These are phyloP conservation scores for Podila epigama DNA, from an alignment of 192 early-diverging fungal genomes.

Conservation along the genomic window DNA sequence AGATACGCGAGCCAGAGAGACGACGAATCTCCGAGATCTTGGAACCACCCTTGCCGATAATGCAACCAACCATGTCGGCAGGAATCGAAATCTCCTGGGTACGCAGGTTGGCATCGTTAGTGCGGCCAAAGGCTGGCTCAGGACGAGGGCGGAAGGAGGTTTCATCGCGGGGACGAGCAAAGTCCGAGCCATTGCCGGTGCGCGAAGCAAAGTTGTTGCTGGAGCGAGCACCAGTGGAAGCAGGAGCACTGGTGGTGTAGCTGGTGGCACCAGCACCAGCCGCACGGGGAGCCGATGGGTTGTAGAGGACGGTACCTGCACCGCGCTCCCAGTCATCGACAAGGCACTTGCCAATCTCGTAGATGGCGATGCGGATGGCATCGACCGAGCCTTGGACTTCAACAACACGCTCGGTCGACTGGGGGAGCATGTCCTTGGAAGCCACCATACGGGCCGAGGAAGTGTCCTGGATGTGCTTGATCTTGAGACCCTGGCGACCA, in stretches of 20 bases:
- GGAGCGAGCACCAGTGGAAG: constrained; percentile 8
- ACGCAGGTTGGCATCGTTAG: constrained; percentile 61
- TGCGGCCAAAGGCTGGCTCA: constrained; percentile 21
- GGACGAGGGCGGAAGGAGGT: constrained; percentile 11
- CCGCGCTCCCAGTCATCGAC: constrained; percentile 87
- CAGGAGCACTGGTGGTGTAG: no score
- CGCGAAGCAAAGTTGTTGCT: constrained; percentile 51
- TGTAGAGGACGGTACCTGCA: constrained; percentile 85
- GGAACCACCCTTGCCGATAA: constrained; percentile 93
- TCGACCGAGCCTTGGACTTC: constrained; percentile 87
- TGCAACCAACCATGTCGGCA: constrained; percentile 95
- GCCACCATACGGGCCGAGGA: constrained; percentile 89
- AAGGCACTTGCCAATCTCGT: constrained; percentile 85
- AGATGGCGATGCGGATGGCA: constrained; percentile 83
- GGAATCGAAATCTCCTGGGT: constrained; percentile 93
- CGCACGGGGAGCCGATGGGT: constrained; percentile 62
- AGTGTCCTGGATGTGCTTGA: constrained; percentile 94
- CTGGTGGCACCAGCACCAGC: constrained; percentile 31
- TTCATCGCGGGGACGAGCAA: constrained; percentile 34
- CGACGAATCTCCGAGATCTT: constrained; percentile 85
- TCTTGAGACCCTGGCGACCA: constrained; percentile 91
- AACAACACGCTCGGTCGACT: constrained; percentile 92
- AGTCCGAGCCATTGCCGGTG: constrained; percentile 67
- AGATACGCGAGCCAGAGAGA: constrained; percentile 84
- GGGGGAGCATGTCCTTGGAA: constrained; percentile 90